Conservation (phyloP, 2,329 filamentous ascomycete genomes). For the Taxawa tesnikishii region DNA sequence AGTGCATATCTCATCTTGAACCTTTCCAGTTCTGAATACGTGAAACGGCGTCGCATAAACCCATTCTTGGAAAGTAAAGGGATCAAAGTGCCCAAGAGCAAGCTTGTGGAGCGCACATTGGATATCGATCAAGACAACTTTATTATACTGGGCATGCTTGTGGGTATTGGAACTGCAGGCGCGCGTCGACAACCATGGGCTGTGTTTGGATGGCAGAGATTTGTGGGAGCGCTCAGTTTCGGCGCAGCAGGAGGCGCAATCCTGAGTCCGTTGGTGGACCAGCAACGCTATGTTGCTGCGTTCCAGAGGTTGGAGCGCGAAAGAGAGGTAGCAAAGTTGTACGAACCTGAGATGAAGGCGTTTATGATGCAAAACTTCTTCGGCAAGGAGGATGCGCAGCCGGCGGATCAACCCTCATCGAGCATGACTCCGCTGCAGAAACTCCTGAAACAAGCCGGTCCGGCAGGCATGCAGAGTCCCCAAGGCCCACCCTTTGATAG, state of each 20-base stretch:
- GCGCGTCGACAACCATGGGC: conserved; percentile 3
- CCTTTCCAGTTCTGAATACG: not conserved
- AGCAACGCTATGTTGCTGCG: not conserved
- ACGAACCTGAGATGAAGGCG: not conserved
- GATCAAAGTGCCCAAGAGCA: conserved; percentile 4
- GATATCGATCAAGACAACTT: conserved; percentile 8
- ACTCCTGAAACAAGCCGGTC: conserved; percentile 1
- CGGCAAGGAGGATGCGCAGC: not conserved
- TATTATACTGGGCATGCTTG: conserved; percentile 4
- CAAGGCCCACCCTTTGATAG: conserved; percentile 1
- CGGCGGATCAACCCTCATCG: not conserved
- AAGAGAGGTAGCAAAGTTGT: not conserved
- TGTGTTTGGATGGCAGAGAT: conserved; percentile 6
- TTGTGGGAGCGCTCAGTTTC: conserved; percentile 5
- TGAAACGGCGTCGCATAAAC: not conserved
- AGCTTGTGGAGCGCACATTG: conserved; percentile 6
- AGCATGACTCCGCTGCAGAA: conserved; percentile 3
- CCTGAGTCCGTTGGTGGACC: not conserved
- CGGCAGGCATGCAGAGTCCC: no score
- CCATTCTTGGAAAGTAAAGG: conserved; percentile 8
- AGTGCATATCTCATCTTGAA: not conserved
- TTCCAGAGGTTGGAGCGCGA: not conserved
- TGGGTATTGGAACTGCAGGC: conserved; percentile 3
- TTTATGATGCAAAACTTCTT: not conserved
- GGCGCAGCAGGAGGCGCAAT: conserved; percentile 3